phyloP scores from a whole-genome alignment of 768 basidiomycete species.

The Lentinula edodes region DNA sequence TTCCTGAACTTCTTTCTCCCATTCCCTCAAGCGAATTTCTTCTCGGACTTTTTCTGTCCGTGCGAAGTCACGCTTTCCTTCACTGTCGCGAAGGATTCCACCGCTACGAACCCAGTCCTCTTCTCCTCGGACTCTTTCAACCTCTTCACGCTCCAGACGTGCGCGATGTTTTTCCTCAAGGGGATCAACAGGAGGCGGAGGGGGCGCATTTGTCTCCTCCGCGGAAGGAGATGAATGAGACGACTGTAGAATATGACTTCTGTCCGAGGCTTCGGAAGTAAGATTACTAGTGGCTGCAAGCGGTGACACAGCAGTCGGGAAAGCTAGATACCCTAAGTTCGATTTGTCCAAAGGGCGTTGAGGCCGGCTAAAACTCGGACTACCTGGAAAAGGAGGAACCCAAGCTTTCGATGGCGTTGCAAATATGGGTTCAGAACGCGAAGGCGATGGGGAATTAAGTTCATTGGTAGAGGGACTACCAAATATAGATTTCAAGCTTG shows the following conservation, averaged over 20 bases:
- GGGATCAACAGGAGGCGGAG: neutral
- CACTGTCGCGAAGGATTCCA: conserved; percentile 45
- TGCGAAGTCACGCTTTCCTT: conserved; percentile 43
- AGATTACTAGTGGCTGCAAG: neutral
- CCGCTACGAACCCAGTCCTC: conserved; percentile 58
- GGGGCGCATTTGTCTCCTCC: neutral
- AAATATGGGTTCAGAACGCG: neutral
- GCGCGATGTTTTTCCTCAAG: neutral
- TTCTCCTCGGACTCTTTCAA: conserved; percentile 28
- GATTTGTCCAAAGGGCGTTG: neutral
- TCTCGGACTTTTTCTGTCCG: conserved; percentile 43
- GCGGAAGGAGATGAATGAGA: neutral
- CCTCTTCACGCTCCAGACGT: neutral
- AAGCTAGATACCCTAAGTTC: conserved; percentile 1
- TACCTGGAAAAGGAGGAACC: neutral
- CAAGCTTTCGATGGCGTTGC: neutral
- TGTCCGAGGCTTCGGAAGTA: neutral
- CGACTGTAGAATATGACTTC: neutral
- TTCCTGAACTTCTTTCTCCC: conserved; percentile 29
- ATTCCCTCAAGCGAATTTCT: conserved; percentile 40
- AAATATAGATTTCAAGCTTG: neutral
- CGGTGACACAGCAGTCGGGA: neutral
- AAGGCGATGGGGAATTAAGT: neutral
- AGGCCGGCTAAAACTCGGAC: neutral
- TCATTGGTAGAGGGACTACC: neutral